Evolutionary conservation across 75 land plant genomes (phyloP).

Genomic region (Azolla pinnata): DNA sequence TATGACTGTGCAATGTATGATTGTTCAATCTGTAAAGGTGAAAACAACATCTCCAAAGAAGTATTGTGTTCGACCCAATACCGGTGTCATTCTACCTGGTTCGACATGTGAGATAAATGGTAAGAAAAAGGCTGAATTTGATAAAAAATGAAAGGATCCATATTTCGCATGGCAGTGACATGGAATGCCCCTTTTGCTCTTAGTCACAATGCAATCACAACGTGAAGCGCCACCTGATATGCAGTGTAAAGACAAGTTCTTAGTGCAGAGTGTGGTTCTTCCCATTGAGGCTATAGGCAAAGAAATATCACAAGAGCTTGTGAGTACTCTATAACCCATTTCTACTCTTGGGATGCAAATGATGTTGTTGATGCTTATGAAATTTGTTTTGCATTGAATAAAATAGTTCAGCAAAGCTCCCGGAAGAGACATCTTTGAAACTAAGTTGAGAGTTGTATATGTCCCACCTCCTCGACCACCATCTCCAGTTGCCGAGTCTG

Average conservation of each 20-base stretch:
- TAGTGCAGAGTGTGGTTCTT: constrained; percentile 60
- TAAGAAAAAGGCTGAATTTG: constrained; percentile 6
- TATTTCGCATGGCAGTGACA: neutral
- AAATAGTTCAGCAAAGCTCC: constrained; percentile 67
- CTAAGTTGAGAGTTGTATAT: constrained; percentile 56
- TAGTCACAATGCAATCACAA: constrained; percentile 93
- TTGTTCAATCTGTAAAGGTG: constrained; percentile 35
- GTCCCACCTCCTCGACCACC: constrained; percentile 72
- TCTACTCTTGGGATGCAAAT: too few relatives aligned
- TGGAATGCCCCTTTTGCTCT: neutral
- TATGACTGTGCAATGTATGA: neutral
- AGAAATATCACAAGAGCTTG: constrained; percentile 76
- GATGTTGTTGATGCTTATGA: too few relatives aligned
- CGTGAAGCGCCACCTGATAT: constrained; percentile 75
- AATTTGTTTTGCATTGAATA: too few relatives aligned
- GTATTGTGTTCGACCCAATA: constrained; percentile 94
- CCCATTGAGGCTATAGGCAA: constrained; percentile 28
- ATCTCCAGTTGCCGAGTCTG: constrained; percentile 66
- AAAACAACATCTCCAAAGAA: constrained; percentile 90
- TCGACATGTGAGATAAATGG: constrained; percentile 63
- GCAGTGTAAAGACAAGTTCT: constrained; percentile 90
- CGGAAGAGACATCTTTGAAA: constrained; percentile 48
- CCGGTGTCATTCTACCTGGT: constrained; percentile 63
- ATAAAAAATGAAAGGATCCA: neutral
- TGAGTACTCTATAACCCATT: constrained; percentile 16